These are phyloP conservation scores for Myriangium duriaei DNA, from an alignment of 2,329 filamentous ascomycete species.

Conservation along the genomic window DNA sequence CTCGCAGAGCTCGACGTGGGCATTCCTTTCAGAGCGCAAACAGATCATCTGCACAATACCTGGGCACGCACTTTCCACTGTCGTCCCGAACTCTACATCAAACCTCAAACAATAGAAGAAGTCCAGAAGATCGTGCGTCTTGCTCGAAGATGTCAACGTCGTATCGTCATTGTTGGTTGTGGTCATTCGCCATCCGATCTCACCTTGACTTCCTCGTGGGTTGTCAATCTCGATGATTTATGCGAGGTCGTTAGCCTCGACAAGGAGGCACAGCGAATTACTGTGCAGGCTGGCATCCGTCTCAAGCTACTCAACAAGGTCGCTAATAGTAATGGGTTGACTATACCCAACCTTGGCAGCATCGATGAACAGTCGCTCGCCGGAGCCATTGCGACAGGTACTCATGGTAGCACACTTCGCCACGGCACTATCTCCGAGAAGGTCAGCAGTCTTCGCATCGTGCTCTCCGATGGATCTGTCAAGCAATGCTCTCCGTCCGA, in stretches of 20 bases:
- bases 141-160: slow-evolving; percentile 66
- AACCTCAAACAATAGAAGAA: slow-evolving; percentile 65
- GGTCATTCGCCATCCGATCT: slow-evolving; percentile 86
- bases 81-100: slow-evolving; percentile 80
- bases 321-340: slow-evolving; percentile 63
- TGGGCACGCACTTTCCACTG: slow-evolving; percentile 92
- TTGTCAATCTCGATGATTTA: slow-evolving; percentile 83
- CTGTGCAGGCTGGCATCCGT: slow-evolving; percentile 80
- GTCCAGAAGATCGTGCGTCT: slow-evolving; percentile 73
- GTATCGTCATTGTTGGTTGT: slow-evolving; percentile 76
- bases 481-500: slow-evolving; percentile 54
- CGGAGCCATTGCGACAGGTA: slow-evolving; percentile 84
- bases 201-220: slow-evolving; percentile 88
- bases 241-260: slow-evolving; percentile 61
- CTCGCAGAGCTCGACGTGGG: slow-evolving; percentile 41
- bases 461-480: slow-evolving; percentile 66
- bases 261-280: slow-evolving; percentile 50
- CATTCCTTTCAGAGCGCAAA: slow-evolving; percentile 64
- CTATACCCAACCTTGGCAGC: slow-evolving; percentile 83
- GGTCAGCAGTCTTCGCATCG: slow-evolving; percentile 62
- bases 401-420: slow-evolving; percentile 73
- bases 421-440: slow-evolving; percentile 79
- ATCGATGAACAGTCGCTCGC: slow-evolving; percentile 92
- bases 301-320: slow-evolving; percentile 60
- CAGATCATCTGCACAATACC: slow-evolving; percentile 68